Evolutionary conservation across 2,329 filamentous ascomycete species (phyloP), one percentile per base, ranked within the genome.

Genomic region (Hawksworthiomyces lignivorus): DNA sequence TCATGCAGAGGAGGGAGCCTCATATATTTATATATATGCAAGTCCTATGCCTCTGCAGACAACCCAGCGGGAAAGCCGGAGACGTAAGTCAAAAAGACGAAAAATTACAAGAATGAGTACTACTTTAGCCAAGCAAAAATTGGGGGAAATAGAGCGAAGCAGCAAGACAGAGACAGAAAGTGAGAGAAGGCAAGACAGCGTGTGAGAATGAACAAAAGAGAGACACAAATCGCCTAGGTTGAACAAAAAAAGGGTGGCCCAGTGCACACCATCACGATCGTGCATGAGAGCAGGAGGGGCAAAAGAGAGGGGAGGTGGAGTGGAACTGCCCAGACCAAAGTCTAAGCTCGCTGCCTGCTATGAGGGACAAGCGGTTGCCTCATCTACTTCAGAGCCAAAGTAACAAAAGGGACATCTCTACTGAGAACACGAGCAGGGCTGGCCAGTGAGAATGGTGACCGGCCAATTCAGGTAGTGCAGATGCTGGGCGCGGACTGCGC

Each of bases 1-100:
- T 39, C 44, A 40, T 47, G 47, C 47, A 46, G 36, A 44, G 36
- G n/a, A 36, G n/a, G 24, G 31, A 36, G 39, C 32, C 39, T 30
- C 18, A 31, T 36, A 24, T 30, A 41, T 41, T 24, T 41, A 41
- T 40, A 26, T 39, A 21, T 27, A 21, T 35, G 39, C 32, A 26
- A 30, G 39, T 29, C 31, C 27, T 18, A 30, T 20, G 21, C 12
- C 6, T 28, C 8, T 14, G 11, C n/a, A 4, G 20, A 15, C 11
- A 18, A 14, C n/a, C 2, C n/a, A 32, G 22, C 26, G 17, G 30
- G 21, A 15, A 10, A 15, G 31, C 22, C 19, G 30, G 12, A 31
- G 19, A 32, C n/a, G 9, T 30, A 41, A 22, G 18, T 18, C 14
- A 30, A 17, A 19, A 10, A 22, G 15, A 41, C 6, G 10, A 15